Percentiles rank a stretch among this genome's conserved stretches.
Conservation (phyloP, 2,329 filamentous ascomycete genomes). For the Diaporthe humulicola region DNA sequence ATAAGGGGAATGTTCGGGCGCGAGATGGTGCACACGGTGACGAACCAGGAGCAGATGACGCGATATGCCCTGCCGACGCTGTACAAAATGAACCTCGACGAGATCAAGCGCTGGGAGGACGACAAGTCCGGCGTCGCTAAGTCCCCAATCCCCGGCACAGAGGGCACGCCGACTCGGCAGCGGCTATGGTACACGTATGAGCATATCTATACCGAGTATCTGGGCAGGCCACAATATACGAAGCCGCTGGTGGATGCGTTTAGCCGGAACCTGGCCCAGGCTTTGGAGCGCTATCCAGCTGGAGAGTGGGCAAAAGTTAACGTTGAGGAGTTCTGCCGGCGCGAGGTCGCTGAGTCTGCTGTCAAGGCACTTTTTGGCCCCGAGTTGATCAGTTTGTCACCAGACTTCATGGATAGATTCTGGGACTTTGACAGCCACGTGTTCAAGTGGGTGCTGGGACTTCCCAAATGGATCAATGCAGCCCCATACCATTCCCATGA, state of each 20-base stretch:
- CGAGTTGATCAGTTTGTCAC: conserved; percentile 37
- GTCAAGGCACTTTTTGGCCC: conserved; percentile 38
- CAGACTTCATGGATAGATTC: conserved; percentile 39
- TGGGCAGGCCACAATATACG: conserved; percentile 32
- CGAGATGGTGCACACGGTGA: conserved; percentile 23
- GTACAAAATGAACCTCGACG: conserved; percentile 20
- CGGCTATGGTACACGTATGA: conserved; percentile 42
- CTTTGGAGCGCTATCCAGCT: conserved; percentile 33
- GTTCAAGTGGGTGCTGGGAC: conserved; percentile 32
- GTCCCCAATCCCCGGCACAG: conserved; percentile 35
- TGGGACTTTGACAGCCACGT: conserved; percentile 42
- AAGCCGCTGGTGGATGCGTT: conserved; percentile 38
- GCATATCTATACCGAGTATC: conserved; percentile 38
- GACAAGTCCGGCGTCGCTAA: conserved; percentile 49
- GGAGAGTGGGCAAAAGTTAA: conserved; percentile 34
- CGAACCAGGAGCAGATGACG: conserved; percentile 41
- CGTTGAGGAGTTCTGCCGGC: conserved; percentile 37
- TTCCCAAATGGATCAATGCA: conserved; percentile 39
- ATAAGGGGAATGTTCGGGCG: conserved; percentile 41
- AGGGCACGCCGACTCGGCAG: conserved; percentile 20
- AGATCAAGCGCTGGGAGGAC: neutral
- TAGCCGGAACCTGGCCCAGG: conserved; percentile 34
- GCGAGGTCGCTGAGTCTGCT: conserved; percentile 40
- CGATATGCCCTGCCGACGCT: conserved; percentile 38
- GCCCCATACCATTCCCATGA: conserved; percentile 35